Percentiles rank a stretch among this genome's conserved stretches.
Evolutionary conservation across 768 basidiomycete species (phyloP).

Genomic region (Boletus insuetus): DNA sequence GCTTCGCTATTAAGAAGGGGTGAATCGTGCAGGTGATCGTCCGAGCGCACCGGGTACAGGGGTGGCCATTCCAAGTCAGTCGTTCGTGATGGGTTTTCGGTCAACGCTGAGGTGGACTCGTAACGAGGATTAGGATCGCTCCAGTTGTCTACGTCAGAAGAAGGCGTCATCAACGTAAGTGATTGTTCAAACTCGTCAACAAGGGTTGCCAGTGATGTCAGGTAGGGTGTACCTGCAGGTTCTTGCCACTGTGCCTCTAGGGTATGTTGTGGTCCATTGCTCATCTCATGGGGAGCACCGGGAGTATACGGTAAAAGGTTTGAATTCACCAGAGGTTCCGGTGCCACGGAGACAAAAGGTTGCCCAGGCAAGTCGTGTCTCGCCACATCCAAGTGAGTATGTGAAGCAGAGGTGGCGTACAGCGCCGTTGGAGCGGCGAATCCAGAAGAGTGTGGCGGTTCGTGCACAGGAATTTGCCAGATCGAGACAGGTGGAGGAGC

Average conservation of each 20-base stretch:
- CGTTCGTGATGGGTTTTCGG: background rate
- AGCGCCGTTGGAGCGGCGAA: background rate
- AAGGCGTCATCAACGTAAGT: background rate
- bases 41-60: background rate
- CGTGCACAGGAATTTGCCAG: conserved; percentile 1
- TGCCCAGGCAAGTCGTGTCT: background rate
- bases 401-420: background rate
- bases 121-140: background rate
- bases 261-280: background rate
- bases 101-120: background rate
- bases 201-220: background rate
- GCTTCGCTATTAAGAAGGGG: background rate
- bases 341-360: background rate
- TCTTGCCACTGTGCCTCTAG: background rate
- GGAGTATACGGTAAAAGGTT: background rate
- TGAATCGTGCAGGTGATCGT: background rate
- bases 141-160: background rate
- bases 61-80: background rate
- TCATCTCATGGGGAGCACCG: background rate
- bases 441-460: background rate
- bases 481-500: background rate
- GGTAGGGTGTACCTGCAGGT: background rate
- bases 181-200: conserved; percentile 8
- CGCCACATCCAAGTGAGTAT: background rate
- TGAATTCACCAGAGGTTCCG: background rate